These are phyloP conservation scores for cucumber (Cucumis sativus) DNA, from an alignment of 306 rosid species.

Conservation along the genomic window DNA sequence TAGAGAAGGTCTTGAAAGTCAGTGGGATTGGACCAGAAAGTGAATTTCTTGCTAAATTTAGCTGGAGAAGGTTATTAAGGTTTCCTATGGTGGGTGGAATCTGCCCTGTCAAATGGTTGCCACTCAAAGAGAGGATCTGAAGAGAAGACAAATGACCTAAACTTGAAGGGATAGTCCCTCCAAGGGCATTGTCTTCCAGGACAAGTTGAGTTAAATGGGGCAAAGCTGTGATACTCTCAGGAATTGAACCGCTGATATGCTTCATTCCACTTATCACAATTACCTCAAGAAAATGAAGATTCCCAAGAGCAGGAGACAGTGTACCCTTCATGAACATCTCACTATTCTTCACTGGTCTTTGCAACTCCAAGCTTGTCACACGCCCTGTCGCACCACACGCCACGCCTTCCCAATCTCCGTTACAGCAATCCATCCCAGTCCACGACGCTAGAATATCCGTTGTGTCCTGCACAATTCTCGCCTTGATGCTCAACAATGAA, in stretches of 20 bases:
- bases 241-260: slow-evolving; percentile 68
- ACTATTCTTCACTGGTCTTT: slow-evolving; percentile 40
- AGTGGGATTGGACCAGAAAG: slow-evolving; percentile 59
- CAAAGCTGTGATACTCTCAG: slow-evolving; percentile 56
- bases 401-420: slow-evolving; percentile 92
- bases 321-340: slow-evolving; percentile 68
- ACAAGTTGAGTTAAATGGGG: slow-evolving; percentile 55
- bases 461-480: slow-evolving; percentile 54
- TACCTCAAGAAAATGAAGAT: slow-evolving; percentile 70
- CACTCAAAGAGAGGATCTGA: slow-evolving; percentile 51
- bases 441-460: slow-evolving; percentile 62
- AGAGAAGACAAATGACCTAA: slow-evolving; percentile 59
- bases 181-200: slow-evolving; percentile 65
- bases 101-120: slow-evolving; percentile 64
- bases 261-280: slow-evolving; percentile 66
- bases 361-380: slow-evolving; percentile 63
- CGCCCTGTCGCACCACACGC: slow-evolving; percentile 66
- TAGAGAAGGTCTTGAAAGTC: slow-evolving; percentile 30
- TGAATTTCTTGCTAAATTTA: slow-evolving; percentile 55
- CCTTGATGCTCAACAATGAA: slow-evolving; percentile 74
- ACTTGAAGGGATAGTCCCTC: slow-evolving; percentile 65
- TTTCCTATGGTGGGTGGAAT: slow-evolving; percentile 62
- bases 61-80: slow-evolving; percentile 42
- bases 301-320: slow-evolving; percentile 63
- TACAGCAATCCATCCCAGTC: slow-evolving; percentile 73